Base-by-base conservation (phyloP, 495 filamentous ascomycete genomes). In the Neurospora sp. region DNA sequence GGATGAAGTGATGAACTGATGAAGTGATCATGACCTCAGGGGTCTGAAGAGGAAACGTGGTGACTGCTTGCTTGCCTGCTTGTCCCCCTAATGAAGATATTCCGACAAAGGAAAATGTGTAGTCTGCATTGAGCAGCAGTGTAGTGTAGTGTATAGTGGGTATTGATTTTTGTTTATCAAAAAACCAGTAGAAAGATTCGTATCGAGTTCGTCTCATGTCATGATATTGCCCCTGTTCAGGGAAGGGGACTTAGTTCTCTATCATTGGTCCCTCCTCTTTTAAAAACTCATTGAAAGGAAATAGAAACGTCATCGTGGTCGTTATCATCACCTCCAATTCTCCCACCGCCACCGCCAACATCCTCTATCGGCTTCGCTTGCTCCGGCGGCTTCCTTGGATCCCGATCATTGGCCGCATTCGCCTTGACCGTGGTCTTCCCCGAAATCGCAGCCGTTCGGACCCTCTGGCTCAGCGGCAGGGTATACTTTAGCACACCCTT, bases 401-500 rank as follows among this genome's bases (percentile, higher is more conserved):
- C 48, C 48, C 27, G 84, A 68, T 85, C 81, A 70, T 84, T 82
- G 3, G 84, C 86, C 5, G 86, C 80, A 75, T 86, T 86, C 10
- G 82, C 79, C 72, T 86, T 85, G 69, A 88, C 84, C 1, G 77
- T 79, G 6, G 82, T 84, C 76, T 84, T 84, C 14, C 86, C 86
- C 8, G 81, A 82, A 37, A 88, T 85, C 12, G 81, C 81, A 31
- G 85, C 82, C 31, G 82, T 88, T 74, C 89, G 84, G 69, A 89
- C 84, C 45, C 87, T 87, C 41, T 90, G 90, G 76, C 88, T 94
- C 70, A 99, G 84, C 12, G 96, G 96, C 22, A 98, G 84, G 39
- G 91, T 90, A 77, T 99, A 99, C 79, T 92, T 93, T 76, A 99
- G 82, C 8, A 94, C 90, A 44, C 96, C 96, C 70, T 94, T 89